These are phyloP conservation scores for Sherardia arvensis DNA, from an alignment of 257 asterid species.

Conservation along the genomic window DNA sequence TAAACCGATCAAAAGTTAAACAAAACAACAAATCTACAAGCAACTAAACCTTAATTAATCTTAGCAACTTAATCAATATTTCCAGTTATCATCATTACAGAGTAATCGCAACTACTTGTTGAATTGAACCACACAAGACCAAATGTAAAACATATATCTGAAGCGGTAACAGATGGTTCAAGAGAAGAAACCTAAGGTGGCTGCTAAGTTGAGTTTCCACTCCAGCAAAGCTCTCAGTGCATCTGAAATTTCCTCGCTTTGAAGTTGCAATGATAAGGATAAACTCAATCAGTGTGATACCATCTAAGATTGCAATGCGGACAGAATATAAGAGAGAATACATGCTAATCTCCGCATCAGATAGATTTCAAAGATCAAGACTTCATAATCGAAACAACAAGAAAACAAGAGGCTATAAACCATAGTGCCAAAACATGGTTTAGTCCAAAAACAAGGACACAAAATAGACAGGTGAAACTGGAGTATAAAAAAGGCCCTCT, in stretches of 20 bases:
- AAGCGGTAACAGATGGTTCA: not conserved
- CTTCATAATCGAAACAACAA: too few relatives aligned
- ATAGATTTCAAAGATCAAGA: too few relatives aligned
- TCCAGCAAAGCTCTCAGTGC: conserved; percentile 79
- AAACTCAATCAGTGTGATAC: conserved; percentile 11
- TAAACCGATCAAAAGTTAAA: not conserved
- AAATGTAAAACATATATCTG: not conserved
- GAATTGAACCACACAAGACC: not conserved
- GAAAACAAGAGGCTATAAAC: too few relatives aligned
- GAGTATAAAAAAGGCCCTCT: too few relatives aligned
- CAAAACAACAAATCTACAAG: not conserved
- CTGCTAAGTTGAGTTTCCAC: conserved; percentile 78
- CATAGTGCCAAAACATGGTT: too few relatives aligned
- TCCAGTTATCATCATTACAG: not conserved
- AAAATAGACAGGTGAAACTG: too few relatives aligned
- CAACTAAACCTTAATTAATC: not conserved
- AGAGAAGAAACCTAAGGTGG: conserved; percentile 58
- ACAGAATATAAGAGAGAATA: not conserved
- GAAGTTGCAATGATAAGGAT: conserved; percentile 25
- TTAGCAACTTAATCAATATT: too few relatives aligned
- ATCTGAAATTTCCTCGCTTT: conserved; percentile 97
- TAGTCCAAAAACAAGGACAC: too few relatives aligned
- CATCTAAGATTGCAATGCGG: not conserved
- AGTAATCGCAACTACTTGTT: not conserved
- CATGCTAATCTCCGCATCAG: conserved; percentile 81